These are phyloP conservation scores for Agaricus sinodeliciosus DNA, from an alignment of 768 basidiomycete genomes.

Conservation along the genomic window DNA sequence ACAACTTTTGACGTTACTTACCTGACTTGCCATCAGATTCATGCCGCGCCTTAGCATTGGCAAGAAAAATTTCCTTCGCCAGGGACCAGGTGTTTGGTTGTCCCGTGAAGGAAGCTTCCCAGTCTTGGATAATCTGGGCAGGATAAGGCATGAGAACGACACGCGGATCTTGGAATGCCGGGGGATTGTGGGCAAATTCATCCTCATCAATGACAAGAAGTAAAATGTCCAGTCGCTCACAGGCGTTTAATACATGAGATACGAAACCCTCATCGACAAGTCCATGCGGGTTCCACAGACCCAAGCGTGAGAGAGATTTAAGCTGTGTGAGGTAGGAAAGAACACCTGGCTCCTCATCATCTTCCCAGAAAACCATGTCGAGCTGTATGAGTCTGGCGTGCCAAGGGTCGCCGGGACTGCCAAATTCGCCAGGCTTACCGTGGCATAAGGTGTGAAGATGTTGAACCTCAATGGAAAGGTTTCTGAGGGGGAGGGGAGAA, in stretches of 20 bases:
- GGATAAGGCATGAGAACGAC: conserved; percentile 28
- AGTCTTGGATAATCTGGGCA: conserved; percentile 22
- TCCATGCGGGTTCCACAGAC: conserved; percentile 22
- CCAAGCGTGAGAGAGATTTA: conserved; percentile 25
- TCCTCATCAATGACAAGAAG: conserved; percentile 22
- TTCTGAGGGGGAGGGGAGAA: conserved; percentile 21
- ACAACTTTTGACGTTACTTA: not conserved
- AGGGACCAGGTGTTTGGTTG: conserved; percentile 23
- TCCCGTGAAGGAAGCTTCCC: conserved; percentile 26
- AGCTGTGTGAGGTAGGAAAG: conserved; percentile 23
- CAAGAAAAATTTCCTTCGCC: conserved; percentile 24
- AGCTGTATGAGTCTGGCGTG: conserved; percentile 27
- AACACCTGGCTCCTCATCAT: conserved; percentile 15
- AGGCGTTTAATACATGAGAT: conserved; percentile 19
- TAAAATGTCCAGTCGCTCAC: conserved; percentile 20
- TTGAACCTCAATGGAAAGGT: conserved; percentile 28
- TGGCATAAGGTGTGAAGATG: conserved; percentile 22
- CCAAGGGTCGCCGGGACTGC: conserved; percentile 16
- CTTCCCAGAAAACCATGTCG: conserved; percentile 30
- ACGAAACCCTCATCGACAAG: conserved; percentile 18
- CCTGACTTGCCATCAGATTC: not conserved
- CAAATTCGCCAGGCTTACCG: conserved; percentile 1
- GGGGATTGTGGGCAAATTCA: conserved; percentile 17
- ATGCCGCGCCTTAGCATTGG: conserved; percentile 1
- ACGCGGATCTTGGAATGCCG: conserved; percentile 19